Evolutionary conservation across 805 yeast genomes (phyloP), one percentile per base, ranked within the genome.

Genomic region (Teunomyces stri): DNA sequence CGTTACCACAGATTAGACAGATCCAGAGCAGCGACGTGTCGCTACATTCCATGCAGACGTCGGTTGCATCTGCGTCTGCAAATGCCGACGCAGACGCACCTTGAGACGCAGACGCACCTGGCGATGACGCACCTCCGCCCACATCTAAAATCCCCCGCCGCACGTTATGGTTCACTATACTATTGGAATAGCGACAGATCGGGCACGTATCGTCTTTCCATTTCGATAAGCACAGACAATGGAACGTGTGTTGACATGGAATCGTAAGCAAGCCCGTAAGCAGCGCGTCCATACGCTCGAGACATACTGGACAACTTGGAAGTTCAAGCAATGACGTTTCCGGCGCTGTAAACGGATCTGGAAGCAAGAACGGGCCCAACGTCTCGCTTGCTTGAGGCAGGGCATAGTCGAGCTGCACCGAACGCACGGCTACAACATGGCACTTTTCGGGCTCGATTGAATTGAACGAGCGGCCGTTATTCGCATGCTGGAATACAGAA

Each of bases 191-290:
- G 35, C 97, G 71, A 60, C 97, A 90, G 2, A 90, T 91, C 0
- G 97, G 97, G 61, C 97, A 90, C 22, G 87, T 80, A 50, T 89
- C 94, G 60, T 89, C 96, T 47, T 80, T 80, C 97, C 97, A 90
- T 64, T 85, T 87, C 40, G 89, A 82, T 43, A 90, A 71, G 61
- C 97, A 91, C 55, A 80, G 86, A 55, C 96, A 90, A 63, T 90
- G 97, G 64, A 89, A 90, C 0, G 96, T 88, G 61, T 90, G 97
- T 61, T 89, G 96, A 52, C 97, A 91, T 2, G 94, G 90, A 29
- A 88, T 90, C 0, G 97, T 91, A 5, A 89, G 68, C 9, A 90
- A 70, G 0, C 97, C 97, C 0, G 96, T 82, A 3, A 86, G 72
- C 18, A 79, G 80, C 1, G 90, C 74, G 60, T 90, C 97, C 85